Evolutionary conservation across 306 rosid genomes (phyloP), one percentile per base, ranked within the genome.

Genomic region (Prunus salicina): DNA sequence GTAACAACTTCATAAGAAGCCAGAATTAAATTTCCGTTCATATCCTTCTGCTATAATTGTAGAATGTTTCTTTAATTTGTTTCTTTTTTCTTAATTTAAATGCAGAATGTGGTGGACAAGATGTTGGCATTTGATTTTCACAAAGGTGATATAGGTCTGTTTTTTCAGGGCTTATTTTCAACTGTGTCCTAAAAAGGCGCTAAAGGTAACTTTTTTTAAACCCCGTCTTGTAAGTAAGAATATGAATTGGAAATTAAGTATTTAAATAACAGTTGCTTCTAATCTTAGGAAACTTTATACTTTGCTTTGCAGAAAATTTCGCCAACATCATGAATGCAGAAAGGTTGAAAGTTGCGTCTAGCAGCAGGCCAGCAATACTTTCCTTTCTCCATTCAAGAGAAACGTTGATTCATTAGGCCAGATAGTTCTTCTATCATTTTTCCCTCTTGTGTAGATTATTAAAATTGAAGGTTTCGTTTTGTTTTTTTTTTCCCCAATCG

Each of bases 101-200:
- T 82, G 89, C 93, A 95, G 97, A 87, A 78, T 73, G 84, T 89
- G 50, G 84, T 82, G 78, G 90, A 87, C 82, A 92, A 86, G 88
- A 73, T 92, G 88, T 69, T 95, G 89, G 87, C 83, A 43, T 93
- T 90, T 50, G 92, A 90, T 74, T 81, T 88, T 66, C 70, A 80
- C 84, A 85, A 75, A 41, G 91, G 91, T 20, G 87, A 92, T 75
- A 63, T 92, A 28, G 84, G 80, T 82, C 83, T 62, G 76, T 89
- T 95, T 78, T 86, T 95, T 51, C 88, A 76, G 82, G 90, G 83
- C 64, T 79, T 91, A 72, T 91, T 90, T 81, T 80, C 85, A 43
- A 67, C 85, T 70, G 73, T 67, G 72, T 68, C 77, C 57, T 20
- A 67, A 73, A 72, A 7, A 68, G 13, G 30, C 52, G 19, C 41